Base-by-base conservation (phyloP, 331 rosid genomes). In the Acacia pycnantha region DNA sequence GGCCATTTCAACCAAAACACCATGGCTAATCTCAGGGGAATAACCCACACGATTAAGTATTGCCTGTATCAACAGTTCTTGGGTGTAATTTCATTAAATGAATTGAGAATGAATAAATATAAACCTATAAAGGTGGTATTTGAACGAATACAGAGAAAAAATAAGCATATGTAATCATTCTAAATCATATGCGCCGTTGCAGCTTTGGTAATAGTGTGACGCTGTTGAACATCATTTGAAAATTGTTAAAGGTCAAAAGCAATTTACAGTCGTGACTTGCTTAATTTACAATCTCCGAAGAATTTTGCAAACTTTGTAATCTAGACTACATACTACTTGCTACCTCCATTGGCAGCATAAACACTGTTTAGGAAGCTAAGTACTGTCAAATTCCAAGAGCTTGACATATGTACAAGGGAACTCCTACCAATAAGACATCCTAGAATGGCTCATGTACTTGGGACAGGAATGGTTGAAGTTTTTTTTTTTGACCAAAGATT, bases 1-100 rank as follows among this genome's bases (percentile, higher is more conserved):
- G 11, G 91, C 97, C 91, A 77, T 92, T 82, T 92, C 98, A 56
- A 93, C 98, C 86, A 93, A 82, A 79, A 88, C 88, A 31, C 97
- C 90, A 37, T 95, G 99, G 89, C 92, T 92, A 73, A 95, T 86
- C 82, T 95, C 98, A 22, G 92, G 96, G 62, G 88, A 56, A 87
- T 95, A 95, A 53, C 98, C 98, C 73, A 89, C 91, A 35, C 87
- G 97, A 77, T 85, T 92, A 40, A 95, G 97, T 84, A 89, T 84
- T n/a, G 90, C 93, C 98, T 95, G 93, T 85, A 26, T 48, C 62
- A 48, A 27, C 43, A 29, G 62, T 73, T 26, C 24, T 48, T 73
- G 29, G 44, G 62, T 46, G 29, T 73, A 48, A 47, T 48, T 27
- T 47, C 26, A 24, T 47, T 22, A 70, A 70, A 43, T 12, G 37